Base-by-base conservation (phyloP, 192 early-diverging fungal species). In the Chytriomyces sp. region DNA sequence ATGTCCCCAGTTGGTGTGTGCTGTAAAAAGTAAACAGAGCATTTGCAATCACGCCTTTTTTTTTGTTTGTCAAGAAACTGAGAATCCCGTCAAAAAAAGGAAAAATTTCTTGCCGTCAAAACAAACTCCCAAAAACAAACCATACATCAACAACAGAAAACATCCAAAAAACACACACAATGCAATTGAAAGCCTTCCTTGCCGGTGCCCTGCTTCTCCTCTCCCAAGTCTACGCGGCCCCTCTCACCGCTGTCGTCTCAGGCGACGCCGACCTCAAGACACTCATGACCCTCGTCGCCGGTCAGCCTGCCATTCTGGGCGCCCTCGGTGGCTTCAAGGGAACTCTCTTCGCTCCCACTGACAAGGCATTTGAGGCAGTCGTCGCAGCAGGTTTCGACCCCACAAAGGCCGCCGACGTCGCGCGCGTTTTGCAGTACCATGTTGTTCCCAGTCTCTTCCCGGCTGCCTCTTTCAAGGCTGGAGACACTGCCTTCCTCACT, bases 291-390 rank as follows among this genome's bases (percentile, higher is more conserved):
- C 50, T 78, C 6, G 77, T 72, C 61, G 46, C n/a, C 45, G 66
- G 61, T 64, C 61, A n/a, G 9, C 43, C 45, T 16, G 60, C 59
- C 8, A 28, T 78, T 7, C 59, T 78, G 45, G 26, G 57, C 43
- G 64, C 77, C 3, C 46, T 78, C 6, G 18, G 45, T 6, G 43
- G 44, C 48, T 62, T 72, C 61, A 72, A 61, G 13, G 77, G 60
- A 5, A 78, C 77, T 43, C 43, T 78, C 35, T 78, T 78, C 50
- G 77, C 77, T 43, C 77, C 77, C 45, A 72, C 77, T 43, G 62
- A 78, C 50, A 69, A 47, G 9, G 77, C 77, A 4, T 50, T 63
- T 18, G 76, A 66, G 6, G 67, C 64, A 3, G 28, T 47, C 28
- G 50, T 68, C 50, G 65, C 67, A 10, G 50, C 76, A 13, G 66